Evolutionary conservation across 176 grass and related monocot species (phyloP), one percentile per base, ranked within the genome.

Genomic region (Carex kokanica): DNA sequence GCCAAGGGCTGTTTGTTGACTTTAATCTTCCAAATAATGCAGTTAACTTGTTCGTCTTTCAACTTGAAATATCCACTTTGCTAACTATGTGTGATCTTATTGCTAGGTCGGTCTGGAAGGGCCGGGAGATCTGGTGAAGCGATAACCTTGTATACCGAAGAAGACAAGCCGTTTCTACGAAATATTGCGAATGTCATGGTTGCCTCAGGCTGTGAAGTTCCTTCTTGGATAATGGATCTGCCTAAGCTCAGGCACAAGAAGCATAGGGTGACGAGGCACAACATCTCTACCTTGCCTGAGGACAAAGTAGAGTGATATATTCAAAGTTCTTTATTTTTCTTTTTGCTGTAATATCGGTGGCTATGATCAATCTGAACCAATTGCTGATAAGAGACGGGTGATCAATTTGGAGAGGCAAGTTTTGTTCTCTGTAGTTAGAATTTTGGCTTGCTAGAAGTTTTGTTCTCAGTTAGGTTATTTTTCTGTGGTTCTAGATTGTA

Each of bases 121-220:
- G 93, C 96, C 12, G 91, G 92, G 59, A 95, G 96, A 85, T 58
- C 89, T 4, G 93, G 91, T 24, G 89, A 95, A 89, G 96, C 93
- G 24, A 90, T 98, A 84, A 98, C 93, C 4, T 90, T 93, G 62
- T 98, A 90, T 85, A 95, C 96, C 5, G 93, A 98, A 86, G 91
- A 98, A 82, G 96, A 98, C 64, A 93, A 91, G 60, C 90, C 93
- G n/a, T 98, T 98, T 59, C 74, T 98, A 81, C 84, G 92, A 72
- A 95, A 95, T 38, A 93, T 98, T 1, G 93, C 96, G 8, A 99
- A 99, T 7, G 91, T 99, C 78, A 78, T 99, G 83, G 87, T 36
- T 51, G 56, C 80, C 25, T 82, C 80, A 67, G 80, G 93, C 4
- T 99, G 96, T 68, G 93, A 99, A 78, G 91, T 99, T 81, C 96